Evolutionary conservation across 306 rosid genomes (phyloP).

Genomic region (Acacia confusa): DNA sequence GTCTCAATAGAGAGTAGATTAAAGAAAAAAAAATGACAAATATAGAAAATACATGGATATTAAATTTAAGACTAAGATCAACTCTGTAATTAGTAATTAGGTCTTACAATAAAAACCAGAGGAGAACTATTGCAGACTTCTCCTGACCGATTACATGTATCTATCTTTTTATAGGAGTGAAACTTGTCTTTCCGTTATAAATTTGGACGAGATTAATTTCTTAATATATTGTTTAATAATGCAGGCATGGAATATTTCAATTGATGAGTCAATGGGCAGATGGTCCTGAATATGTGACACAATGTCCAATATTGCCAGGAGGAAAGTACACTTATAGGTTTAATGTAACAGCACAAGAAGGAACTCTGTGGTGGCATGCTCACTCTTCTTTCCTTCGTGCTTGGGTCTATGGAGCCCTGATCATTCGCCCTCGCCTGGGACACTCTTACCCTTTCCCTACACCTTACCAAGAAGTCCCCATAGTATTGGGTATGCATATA

Average conservation of each 20-base stretch:
- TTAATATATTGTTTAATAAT: background rate
- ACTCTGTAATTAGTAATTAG: too few species aligned
- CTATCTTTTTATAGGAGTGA: too few species aligned
- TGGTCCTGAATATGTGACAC: slow-evolving; percentile 54
- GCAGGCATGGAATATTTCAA: slow-evolving; percentile 63
- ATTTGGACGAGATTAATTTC: background rate
- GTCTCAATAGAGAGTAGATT: too few species aligned
- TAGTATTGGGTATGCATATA: slow-evolving; percentile 38
- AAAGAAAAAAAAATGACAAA: too few species aligned
- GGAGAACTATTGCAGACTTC: too few species aligned
- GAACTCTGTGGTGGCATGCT: slow-evolving; percentile 68
- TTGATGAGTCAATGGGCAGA: slow-evolving; percentile 56
- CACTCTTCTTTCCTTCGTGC: slow-evolving; percentile 54
- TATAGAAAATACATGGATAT: too few species aligned
- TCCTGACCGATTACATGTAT: too few species aligned
- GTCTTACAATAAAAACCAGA: too few species aligned
- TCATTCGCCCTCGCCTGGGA: slow-evolving; percentile 38
- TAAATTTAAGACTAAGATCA: too few species aligned
- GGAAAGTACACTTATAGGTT: slow-evolving; percentile 41
- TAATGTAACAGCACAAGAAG: slow-evolving; percentile 52
- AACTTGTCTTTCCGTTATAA: background rate
- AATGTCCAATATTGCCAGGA: slow-evolving; percentile 48
- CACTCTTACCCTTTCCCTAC: slow-evolving; percentile 31
- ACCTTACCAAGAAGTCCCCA: slow-evolving; percentile 41
- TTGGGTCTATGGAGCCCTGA: slow-evolving; percentile 56